Evolutionary conservation across 2,329 filamentous ascomycete species (phyloP).

Genomic region (Eutypella sp.): DNA sequence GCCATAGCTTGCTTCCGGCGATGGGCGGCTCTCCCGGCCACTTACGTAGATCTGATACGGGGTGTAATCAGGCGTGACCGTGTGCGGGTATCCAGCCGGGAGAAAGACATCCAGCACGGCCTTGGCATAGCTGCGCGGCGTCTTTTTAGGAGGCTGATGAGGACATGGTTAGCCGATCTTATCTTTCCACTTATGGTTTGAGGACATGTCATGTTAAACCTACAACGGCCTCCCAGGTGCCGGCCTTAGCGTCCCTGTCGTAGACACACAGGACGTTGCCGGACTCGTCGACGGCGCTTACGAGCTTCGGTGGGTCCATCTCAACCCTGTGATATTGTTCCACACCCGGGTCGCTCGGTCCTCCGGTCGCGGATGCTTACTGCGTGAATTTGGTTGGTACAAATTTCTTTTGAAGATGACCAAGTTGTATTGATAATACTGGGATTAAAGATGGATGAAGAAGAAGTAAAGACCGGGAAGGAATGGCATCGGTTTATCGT

Average conservation of each 20-base stretch:
- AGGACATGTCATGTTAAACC: not conserved
- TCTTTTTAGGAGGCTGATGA: slow-evolving; percentile 12
- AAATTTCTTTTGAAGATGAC: no score
- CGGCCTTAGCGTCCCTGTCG: slow-evolving; percentile 40
- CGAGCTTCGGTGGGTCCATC: slow-evolving; percentile 14
- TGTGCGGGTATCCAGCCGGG: slow-evolving; percentile 82
- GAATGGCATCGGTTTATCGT: no score
- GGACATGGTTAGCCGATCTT: not conserved
- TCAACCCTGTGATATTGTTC: no score
- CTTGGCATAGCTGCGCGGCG: slow-evolving; percentile 24
- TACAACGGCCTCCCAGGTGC: slow-evolving; percentile 34
- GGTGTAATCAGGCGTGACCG: slow-evolving; percentile 79
- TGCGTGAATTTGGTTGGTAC: no score
- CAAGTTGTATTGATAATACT: no score
- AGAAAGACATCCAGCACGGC: slow-evolving; percentile 67
- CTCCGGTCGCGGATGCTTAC: no score
- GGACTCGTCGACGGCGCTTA: slow-evolving; percentile 22
- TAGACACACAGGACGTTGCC: slow-evolving; percentile 39
- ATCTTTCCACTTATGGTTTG: no score
- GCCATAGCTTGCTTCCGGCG: not conserved
- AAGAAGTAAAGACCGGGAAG: no score
- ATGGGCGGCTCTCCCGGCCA: no score
- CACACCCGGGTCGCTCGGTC: no score
- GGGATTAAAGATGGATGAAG: no score
- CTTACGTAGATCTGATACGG: slow-evolving; percentile 56